Conservation (phyloP, 1,139 yeast species). For the Hyphopichia khmerensis region DNA sequence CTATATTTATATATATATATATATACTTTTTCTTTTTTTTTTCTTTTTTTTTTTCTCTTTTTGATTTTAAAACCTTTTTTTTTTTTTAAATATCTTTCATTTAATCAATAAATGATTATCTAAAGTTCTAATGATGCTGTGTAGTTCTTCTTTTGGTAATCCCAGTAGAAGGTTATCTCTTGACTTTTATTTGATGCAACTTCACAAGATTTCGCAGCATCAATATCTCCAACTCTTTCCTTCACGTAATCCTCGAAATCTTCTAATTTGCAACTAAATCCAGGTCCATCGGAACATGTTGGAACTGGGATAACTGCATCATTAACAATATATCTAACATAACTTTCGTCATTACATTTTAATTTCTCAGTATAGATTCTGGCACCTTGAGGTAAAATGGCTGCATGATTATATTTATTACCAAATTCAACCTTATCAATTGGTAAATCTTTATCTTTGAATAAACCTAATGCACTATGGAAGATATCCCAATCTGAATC, state of each 20-base stretch:
- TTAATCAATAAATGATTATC: too few relatives aligned
- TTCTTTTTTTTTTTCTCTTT: too few relatives aligned
- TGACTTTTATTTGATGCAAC: conserved; percentile 35
- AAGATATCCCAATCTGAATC: conserved; percentile 56
- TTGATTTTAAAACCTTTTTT: too few relatives aligned
- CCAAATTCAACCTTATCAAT: conserved; percentile 33
- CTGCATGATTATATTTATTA: conserved; percentile 44
- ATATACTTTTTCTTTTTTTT: neutral
- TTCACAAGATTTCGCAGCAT: conserved; percentile 33
- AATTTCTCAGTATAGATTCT: conserved; percentile 50
- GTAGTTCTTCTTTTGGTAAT: conserved; percentile 25
- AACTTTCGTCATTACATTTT: conserved; percentile 36
- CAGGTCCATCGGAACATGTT: conserved; percentile 54
- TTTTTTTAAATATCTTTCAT: too few relatives aligned
- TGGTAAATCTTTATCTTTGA: conserved; percentile 26
- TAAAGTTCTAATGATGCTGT: conserved; percentile 16
- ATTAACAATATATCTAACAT: conserved; percentile 50
- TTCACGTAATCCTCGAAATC: conserved; percentile 34
- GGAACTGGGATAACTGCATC: conserved; percentile 58
- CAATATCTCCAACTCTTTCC: conserved; percentile 23
- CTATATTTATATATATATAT: too few relatives aligned
- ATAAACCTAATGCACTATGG: conserved; percentile 52
- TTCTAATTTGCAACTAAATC: conserved; percentile 51
- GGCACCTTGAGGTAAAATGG: conserved; percentile 58
- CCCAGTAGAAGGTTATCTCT: conserved; percentile 40